phyloP scores from a whole-genome alignment of 805 yeast species.

The Nakazawaea siamensis region DNA sequence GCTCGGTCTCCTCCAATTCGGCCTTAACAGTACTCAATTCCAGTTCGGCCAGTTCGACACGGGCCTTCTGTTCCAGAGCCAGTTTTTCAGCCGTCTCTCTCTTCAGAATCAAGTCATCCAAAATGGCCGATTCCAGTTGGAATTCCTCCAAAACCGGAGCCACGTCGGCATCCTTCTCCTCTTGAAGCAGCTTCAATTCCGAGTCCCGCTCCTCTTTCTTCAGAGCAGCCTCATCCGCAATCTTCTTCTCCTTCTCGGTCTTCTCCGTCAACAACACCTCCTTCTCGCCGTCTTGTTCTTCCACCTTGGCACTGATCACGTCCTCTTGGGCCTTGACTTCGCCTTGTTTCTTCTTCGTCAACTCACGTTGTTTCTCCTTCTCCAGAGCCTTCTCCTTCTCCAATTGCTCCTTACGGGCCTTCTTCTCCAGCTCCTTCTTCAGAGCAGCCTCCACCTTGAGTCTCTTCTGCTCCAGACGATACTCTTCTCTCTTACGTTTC shows the following conservation, averaged over 20 bases:
- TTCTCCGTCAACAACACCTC: slow-evolving; percentile 31
- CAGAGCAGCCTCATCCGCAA: slow-evolving; percentile 33
- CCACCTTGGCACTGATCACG: slow-evolving; percentile 30
- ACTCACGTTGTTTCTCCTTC: slow-evolving; percentile 35
- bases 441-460: slow-evolving; percentile 27
- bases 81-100: slow-evolving; percentile 39
- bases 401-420: slow-evolving; percentile 35
- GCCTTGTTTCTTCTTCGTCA: slow-evolving; percentile 27
- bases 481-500: slow-evolving; percentile 25
- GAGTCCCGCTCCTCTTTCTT: slow-evolving; percentile 35
- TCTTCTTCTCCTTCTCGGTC: slow-evolving; percentile 33
- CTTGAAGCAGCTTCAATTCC: slow-evolving; percentile 39
- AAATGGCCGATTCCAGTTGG: slow-evolving; percentile 37
- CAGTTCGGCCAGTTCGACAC: slow-evolving; percentile 32
- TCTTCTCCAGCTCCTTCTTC: slow-evolving; percentile 22
- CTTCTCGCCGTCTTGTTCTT: slow-evolving; percentile 29
- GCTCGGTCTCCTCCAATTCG: slow-evolving; percentile 34
- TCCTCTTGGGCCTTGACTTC: slow-evolving; percentile 37
- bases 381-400: slow-evolving; percentile 40
- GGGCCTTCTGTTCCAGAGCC: slow-evolving; percentile 32
- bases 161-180: slow-evolving; percentile 43
- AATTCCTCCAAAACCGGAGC: slow-evolving; percentile 49
- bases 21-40: slow-evolving; percentile 34
- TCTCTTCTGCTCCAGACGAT: slow-evolving; percentile 28
- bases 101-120: slow-evolving; percentile 41